These are phyloP conservation scores for Talaromyces sp. DNA, from an alignment of 2,329 filamentous ascomycete genomes.

Conservation along the genomic window DNA sequence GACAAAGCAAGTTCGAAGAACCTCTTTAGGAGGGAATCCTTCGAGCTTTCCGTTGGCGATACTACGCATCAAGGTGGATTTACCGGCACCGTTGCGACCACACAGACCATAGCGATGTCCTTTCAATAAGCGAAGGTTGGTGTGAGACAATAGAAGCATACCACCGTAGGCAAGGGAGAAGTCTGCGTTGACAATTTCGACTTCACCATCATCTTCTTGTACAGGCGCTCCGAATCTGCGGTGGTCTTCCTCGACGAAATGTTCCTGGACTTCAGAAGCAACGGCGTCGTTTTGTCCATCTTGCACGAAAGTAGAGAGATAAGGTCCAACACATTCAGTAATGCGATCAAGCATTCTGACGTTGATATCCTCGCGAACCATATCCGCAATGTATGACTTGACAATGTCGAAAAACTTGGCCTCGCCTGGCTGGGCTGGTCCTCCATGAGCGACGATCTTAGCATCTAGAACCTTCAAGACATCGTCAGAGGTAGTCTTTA, in stretches of 20 bases:
- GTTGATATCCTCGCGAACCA: conserved; percentile 87
- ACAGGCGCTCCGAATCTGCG: conserved; percentile 81
- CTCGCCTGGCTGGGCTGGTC: conserved; percentile 63
- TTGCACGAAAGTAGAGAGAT: conserved; percentile 69
- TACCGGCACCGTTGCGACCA: conserved; percentile 94
- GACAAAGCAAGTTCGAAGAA: conserved; percentile 93
- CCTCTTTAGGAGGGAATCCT: conserved; percentile 89
- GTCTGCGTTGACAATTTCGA: conserved; percentile 94
- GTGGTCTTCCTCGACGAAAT: conserved; percentile 80
- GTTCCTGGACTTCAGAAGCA: conserved; percentile 69
- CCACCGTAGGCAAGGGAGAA: conserved; percentile 98
- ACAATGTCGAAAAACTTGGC: conserved; percentile 62
- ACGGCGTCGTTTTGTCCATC: conserved; percentile 63
- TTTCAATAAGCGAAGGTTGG: conserved; percentile 89
- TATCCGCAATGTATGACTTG: conserved; percentile 73
- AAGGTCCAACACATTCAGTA: conserved; percentile 65
- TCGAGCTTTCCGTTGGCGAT: conserved; percentile 95
- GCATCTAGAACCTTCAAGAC: conserved; percentile 72
- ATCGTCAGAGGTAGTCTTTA: conserved; percentile 66
- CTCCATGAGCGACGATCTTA: conserved; percentile 69
- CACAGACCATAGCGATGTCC: conserved; percentile 97
- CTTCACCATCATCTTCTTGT: conserved; percentile 86
- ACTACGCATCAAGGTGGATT: conserved; percentile 98
- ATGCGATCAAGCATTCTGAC: conserved; percentile 76
- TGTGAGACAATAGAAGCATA: conserved; percentile 94